Percentiles rank a stretch among this genome's conserved stretches.
These are phyloP conservation scores for Eutrema japonicum DNA, from an alignment of 345 rosid species.

Conservation along the genomic window DNA sequence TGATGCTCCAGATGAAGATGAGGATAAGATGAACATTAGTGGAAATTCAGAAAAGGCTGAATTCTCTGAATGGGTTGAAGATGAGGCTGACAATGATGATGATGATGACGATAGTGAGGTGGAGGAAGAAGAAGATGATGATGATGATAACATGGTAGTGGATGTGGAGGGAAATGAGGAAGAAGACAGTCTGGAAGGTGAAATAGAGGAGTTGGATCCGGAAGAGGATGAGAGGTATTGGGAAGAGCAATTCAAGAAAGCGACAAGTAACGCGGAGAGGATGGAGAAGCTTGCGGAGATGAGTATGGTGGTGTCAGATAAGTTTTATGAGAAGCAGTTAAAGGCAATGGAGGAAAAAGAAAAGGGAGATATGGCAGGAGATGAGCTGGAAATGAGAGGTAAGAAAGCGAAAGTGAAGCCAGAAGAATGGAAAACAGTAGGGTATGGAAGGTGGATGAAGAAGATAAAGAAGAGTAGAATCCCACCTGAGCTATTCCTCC, in stretches of 20 bases:
- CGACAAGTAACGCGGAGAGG: conserved; percentile 62
- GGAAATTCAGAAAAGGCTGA: conserved; percentile 46
- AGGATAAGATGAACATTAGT: conserved; percentile 38
- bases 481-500: conserved; percentile 80
- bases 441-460: conserved; percentile 77
- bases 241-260: conserved; percentile 75
- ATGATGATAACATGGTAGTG: conserved; percentile 46
- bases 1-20: conserved; percentile 92
- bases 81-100: conserved; percentile 52
- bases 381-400: conserved; percentile 72
- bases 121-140: conserved; percentile 47
- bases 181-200: conserved; percentile 46
- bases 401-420: conserved; percentile 73
- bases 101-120: conserved; percentile 32
- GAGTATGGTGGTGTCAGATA: conserved; percentile 56
- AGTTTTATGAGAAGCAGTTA: conserved; percentile 59
- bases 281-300: conserved; percentile 75
- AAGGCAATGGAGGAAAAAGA: conserved; percentile 49
- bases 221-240: conserved; percentile 64
- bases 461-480: conserved; percentile 76
- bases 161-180: conserved; percentile 51
- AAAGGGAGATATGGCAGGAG: conserved; percentile 47
- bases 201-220: conserved; percentile 48
- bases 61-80: conserved; percentile 70
- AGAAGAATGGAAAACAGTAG: conserved; percentile 75